Base-by-base conservation (phyloP, 1,284 basidiomycete genomes). In the Papiliotrema laurentii region DNA sequence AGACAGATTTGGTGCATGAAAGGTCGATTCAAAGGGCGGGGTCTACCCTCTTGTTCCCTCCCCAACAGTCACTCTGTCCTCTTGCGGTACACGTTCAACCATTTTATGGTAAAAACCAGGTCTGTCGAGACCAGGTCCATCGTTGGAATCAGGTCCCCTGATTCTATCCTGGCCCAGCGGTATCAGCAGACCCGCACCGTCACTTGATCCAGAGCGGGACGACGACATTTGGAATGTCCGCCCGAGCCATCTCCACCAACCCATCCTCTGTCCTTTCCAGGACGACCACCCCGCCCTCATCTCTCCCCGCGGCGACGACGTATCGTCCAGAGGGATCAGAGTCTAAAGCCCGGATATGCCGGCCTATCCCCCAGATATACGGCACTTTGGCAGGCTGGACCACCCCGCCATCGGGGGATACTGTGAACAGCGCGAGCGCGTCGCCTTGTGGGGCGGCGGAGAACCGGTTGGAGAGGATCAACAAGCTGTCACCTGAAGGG, bases 381-480 rank as follows among this genome's bases (percentile, higher is more conserved):
- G 51, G 50, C 34, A 43, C 28, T n/a, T 51, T 30, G 2, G 55
- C 50, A 3, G 51, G 31, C 27, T 42, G 13, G 6, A 58, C 51
- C 6, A 45, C 30, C 5, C 22, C 49, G 1, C 59, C 59, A 28
- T 57, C 48, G 16, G 42, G 25, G 13, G 51, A 54, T 6, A 62
- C 54, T 2, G 47, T 50, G 49, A 59, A 62, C 24, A 62, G 41
- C 2, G 58, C 53, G 16, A 62, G 27, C 3, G 58, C 53, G 42
- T 62, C 60, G 21, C 50, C 52, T 11, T 54, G 40, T 5, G 40
- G 33, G 2, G 33, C 34, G 2, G 51, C 50, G 5, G 58, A 54
- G 42, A 56, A 59, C 9, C 60, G 43, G 48, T 62, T 62, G 5
- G 58, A 55, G 30, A 42, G 37, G 24, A 62, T 46, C 21, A 62